Conservation (phyloP, 306 rosid genomes). For the Gynostemma pentaphyllum region DNA sequence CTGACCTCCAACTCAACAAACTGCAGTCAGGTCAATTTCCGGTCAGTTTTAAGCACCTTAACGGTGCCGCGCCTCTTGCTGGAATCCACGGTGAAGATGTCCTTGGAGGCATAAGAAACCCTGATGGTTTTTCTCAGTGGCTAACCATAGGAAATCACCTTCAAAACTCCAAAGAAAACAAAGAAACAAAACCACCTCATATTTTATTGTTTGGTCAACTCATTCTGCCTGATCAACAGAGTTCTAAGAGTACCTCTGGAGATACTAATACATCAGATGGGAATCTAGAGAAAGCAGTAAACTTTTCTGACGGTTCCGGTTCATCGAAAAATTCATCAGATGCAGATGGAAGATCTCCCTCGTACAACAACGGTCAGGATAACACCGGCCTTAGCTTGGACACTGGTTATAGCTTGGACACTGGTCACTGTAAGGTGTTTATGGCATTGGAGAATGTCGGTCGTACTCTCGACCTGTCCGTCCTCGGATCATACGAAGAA, state of each 20-base stretch:
- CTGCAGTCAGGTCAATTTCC: constrained; percentile 37
- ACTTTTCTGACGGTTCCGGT: constrained; percentile 46
- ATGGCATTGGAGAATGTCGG: constrained; percentile 21
- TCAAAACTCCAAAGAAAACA: constrained; percentile 36
- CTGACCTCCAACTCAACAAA: constrained; percentile 46
- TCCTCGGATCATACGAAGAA: constrained; percentile 29
- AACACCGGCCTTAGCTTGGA: constrained; percentile 35
- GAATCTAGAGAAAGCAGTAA: constrained; percentile 36
- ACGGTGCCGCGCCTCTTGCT: constrained; percentile 23
- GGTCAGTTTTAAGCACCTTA: constrained; percentile 34
- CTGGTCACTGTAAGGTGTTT: constrained; percentile 32
- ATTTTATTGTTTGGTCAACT: constrained; percentile 76
- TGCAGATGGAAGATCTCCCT: constrained; percentile 72
- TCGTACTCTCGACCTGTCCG: constrained; percentile 25
- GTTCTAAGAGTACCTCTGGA: constrained; percentile 36
- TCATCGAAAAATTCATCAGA: constrained; percentile 58
- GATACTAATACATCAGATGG: constrained; percentile 38
- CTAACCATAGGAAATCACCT: constrained; percentile 38
- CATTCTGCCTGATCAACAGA: constrained; percentile 46
- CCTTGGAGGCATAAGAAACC: constrained; percentile 21
- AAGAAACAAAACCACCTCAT: constrained; percentile 43
- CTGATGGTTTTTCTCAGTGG: constrained; percentile 42
- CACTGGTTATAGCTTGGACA: constrained; percentile 32
- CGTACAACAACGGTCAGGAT: constrained; percentile 44
- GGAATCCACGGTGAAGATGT: constrained; percentile 25